Evolutionary conservation across 2,329 filamentous ascomycete genomes (phyloP), one percentile per base, ranked within the genome.

Genomic region (Fusarium nygamai): DNA sequence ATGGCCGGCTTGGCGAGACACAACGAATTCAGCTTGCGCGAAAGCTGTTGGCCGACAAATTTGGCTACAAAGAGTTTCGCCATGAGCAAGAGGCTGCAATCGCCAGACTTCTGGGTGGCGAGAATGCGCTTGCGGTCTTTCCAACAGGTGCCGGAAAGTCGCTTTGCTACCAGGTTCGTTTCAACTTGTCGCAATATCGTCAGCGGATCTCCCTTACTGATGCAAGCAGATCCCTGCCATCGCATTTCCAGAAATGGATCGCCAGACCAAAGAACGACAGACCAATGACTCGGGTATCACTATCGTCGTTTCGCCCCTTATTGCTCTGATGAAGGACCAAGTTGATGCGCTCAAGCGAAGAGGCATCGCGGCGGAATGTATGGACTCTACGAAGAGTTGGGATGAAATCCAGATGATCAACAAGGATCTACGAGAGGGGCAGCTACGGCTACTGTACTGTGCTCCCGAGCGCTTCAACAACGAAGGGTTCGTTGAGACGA

Each of bases 271-370:
- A 3, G 71, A 71, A 6, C 73, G 80, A 47, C 74, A 74, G 0
- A 59, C 77, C 2, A 78, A 78, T 6, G 82, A 84, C 24, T 79
- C 82, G 17, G 89, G 88, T 11, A 85, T 90, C 69, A 90, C 87
- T 3, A 83, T 90, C 11, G 86, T 90, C 6, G 86, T 90, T 5
- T 90, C 87, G 0, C 88, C 88, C 0, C 79, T 90, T 7, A 88
- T 90, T 59, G 88, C 88, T 5, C 76, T 90, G 61, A 90, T 90
- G 88, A 90, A 90, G 75, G 88, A 91, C 69, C 89, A 91, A 72
- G 88, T 89, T 1, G 88, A 91, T 71, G 85, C 86, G 4, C 81
- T 91, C 27, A 81, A 84, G 53, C 82, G 82, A 16, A 83, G 85
- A 34, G 86, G 86, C 2, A 85, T 91, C 16, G 75, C 84, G 16